A percentile compares a stretch with the other conserved stretches of the same genome.
Conservation (phyloP, 495 filamentous ascomycete species). For the Amniculicola lignicola region DNA sequence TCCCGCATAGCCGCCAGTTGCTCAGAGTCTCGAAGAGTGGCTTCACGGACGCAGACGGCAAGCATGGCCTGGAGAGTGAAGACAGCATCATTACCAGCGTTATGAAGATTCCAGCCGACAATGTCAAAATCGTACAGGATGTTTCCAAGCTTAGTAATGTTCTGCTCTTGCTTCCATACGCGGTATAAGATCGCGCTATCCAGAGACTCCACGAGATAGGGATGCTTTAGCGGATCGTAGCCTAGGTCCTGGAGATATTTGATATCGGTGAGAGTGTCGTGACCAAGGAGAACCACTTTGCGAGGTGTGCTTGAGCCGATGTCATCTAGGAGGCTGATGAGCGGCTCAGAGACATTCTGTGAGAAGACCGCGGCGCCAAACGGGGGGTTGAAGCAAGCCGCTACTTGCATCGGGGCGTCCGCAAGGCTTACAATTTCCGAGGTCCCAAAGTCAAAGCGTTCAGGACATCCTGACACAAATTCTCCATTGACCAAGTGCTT, state of each 20-base stretch:
- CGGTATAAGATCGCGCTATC: constrained; percentile 72
- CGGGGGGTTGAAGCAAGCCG: constrained; percentile 50
- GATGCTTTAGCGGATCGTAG: constrained; percentile 53
- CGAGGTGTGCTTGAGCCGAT: constrained; percentile 40
- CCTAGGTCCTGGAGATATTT: constrained; percentile 59
- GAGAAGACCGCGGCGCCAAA: constrained; percentile 41
- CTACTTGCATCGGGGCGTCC: constrained; percentile 45
- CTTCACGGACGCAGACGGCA: constrained; percentile 47
- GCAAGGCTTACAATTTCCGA: constrained; percentile 42
- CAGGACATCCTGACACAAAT: constrained; percentile 67
- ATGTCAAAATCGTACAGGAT: constrained; percentile 67
- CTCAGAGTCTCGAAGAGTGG: constrained; percentile 15
- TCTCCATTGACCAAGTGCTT: constrained; percentile 57
- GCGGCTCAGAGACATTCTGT: neutral
- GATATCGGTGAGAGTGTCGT: constrained; percentile 65
- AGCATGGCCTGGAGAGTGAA: constrained; percentile 79
- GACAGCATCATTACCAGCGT: constrained; percentile 90
- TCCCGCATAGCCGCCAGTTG: constrained; percentile 3
- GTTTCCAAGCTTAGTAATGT: constrained; percentile 53
- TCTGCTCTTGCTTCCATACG: constrained; percentile 48
- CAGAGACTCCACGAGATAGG: constrained; percentile 58
- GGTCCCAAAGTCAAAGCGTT: constrained; percentile 68
- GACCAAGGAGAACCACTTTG: constrained; percentile 74
- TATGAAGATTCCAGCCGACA: constrained; percentile 66
- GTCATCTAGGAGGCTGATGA: neutral